Evolutionary conservation across 2,329 filamentous ascomycete species (phyloP).

Genomic region (Sporothrix brunneoviolacea): DNA sequence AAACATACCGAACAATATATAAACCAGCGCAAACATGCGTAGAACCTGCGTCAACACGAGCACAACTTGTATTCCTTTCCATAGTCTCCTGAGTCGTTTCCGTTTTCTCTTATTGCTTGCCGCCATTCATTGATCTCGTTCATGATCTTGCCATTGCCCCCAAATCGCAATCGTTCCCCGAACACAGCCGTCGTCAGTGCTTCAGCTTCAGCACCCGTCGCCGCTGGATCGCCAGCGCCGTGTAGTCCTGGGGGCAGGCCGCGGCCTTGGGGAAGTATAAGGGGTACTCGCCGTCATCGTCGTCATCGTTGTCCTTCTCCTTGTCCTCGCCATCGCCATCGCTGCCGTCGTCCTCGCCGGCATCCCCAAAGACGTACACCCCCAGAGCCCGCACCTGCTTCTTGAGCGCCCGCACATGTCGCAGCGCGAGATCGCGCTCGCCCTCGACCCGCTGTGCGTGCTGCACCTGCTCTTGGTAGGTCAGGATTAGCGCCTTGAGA

Average conservation of each 20-base stretch:
- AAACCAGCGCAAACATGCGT: too few species aligned
- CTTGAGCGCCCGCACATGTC: conserved; percentile 3
- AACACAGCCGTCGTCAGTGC: too few species aligned
- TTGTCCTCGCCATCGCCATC: background rate
- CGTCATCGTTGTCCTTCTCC: background rate
- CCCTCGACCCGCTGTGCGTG: background rate
- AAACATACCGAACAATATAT: too few species aligned
- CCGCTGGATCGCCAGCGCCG: background rate
- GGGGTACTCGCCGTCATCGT: background rate
- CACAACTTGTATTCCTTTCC: too few species aligned
- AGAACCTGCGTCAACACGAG: too few species aligned
- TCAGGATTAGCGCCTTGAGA: background rate
- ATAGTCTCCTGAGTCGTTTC: too few species aligned
- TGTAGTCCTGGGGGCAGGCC: background rate
- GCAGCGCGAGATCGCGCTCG: background rate
- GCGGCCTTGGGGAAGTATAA: background rate
- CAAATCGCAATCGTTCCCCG: background rate
- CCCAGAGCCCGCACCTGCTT: conserved; percentile 4
- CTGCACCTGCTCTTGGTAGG: background rate
- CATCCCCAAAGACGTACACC: background rate
- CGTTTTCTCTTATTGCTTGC: too few species aligned
- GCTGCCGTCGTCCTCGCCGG: background rate
- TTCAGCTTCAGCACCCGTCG: background rate
- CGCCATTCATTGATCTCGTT: too few species aligned
- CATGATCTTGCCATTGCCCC: too few species aligned